Conservation (phyloP, 202 grass and related monocot species). For the Dendrocalamus latiflorus region DNA sequence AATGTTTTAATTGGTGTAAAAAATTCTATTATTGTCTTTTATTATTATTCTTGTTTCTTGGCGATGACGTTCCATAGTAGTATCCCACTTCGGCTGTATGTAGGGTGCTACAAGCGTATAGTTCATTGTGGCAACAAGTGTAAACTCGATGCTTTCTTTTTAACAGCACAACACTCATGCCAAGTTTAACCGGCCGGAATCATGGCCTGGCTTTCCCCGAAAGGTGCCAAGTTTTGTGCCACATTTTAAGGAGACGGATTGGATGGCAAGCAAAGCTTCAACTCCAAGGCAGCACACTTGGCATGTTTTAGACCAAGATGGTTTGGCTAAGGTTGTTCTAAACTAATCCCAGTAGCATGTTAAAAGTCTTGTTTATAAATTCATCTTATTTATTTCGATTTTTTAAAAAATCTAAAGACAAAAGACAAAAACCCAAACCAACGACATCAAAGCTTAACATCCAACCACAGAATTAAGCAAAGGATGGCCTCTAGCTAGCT, state of each 20-base stretch:
- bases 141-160: constrained; percentile 26
- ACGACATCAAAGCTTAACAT: not conserved
- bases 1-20: too few relatives aligned
- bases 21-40: too few relatives aligned
- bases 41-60: too few relatives aligned
- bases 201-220: constrained; percentile 39
- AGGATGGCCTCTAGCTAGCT: constrained; percentile 15
- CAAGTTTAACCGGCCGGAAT: constrained; percentile 35
- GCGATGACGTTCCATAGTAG: too few relatives aligned
- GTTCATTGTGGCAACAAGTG: constrained; percentile 18
- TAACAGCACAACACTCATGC: not conserved
- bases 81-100: too few relatives aligned
- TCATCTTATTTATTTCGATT: too few relatives aligned
- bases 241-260: constrained; percentile 52
- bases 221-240: constrained; percentile 67
- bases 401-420: too few relatives aligned
- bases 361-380: not conserved
- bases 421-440: too few relatives aligned
- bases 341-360: constrained; percentile 32
- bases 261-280: constrained; percentile 43
- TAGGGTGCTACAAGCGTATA: not conserved
- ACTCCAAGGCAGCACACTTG: constrained; percentile 42
- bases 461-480: constrained; percentile 34
- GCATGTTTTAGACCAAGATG: constrained; percentile 9
- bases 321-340: constrained; percentile 24